Evolutionary conservation across 768 basidiomycete genomes (phyloP), one percentile per base, ranked within the genome.

Genomic region (Termitomyces sp.): DNA sequence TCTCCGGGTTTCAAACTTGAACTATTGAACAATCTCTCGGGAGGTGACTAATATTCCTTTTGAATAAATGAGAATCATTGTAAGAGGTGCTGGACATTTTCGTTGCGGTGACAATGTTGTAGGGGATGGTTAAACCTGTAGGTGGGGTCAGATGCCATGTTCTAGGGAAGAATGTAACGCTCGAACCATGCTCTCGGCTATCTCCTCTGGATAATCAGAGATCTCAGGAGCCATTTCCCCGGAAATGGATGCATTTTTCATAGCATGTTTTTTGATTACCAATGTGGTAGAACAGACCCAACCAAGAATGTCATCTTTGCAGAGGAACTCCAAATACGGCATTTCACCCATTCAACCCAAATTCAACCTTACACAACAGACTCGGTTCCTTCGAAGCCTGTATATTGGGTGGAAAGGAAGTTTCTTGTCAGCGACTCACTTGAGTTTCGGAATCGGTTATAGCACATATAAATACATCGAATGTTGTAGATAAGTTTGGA

Each of bases 161-260:
- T 63, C 60, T 56, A 50, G 62, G 61, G 59, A 59, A 57, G 40
- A 53, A 56, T 60, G 51, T 59, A 52, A 48, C 58, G 63, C 61
- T 61, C 52, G 52, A 61, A 61, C 55, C 58, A 46, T 35, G 35
- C 30, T 40, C 50, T 61, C 63, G 65, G 66, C 61, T 50, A 66
- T 66, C 63, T 59, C 66, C 64, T 47, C 66, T 51, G 55, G 55
- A 61, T 63, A 55, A 62, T 58, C 59, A 57, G 56, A 62, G 63
- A 66, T 66, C 49, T 55, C 47, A 53, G 53, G 63, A 49, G 60
- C 65, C 65, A 61, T 59, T 23, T 13, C 54, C 63, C 63, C 58
- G 65, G 63, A 57, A 66, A 66, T 58, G 53, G 52, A 44, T 35
- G 28, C 48, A 32, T 46, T 52, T 54, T 60, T 60, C 26, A 36